A percentile compares a stretch with the other conserved stretches of the same genome.
These are phyloP conservation scores for Phaeotremella fagi DNA, from an alignment of 768 basidiomycete genomes.

Conservation along the genomic window DNA sequence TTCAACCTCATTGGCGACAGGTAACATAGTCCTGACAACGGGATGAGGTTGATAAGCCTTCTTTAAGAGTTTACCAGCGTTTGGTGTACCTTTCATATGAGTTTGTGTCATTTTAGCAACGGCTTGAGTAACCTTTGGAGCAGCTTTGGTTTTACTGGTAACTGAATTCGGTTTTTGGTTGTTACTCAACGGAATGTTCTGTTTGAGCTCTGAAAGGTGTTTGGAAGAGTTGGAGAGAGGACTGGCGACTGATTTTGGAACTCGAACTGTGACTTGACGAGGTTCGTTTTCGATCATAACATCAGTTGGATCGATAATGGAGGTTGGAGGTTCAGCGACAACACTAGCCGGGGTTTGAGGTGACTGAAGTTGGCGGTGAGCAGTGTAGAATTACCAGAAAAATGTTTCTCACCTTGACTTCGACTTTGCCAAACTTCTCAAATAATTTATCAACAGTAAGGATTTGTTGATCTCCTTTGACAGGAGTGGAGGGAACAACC, in stretches of 20 bases:
- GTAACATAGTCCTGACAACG: too few species aligned
- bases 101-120: not conserved
- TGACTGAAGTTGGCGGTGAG: conserved; percentile 6
- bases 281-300: too few species aligned
- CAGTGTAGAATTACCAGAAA: not conserved
- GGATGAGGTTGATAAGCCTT: not conserved
- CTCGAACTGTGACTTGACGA: too few species aligned
- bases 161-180: too few species aligned
- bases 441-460: conserved; percentile 34
- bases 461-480: not conserved
- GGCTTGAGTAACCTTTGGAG: conserved; percentile 1
- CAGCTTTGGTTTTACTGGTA: conserved; percentile 8
- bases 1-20: too few species aligned
- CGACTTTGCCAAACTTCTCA: conserved; percentile 21
- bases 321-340: too few species aligned
- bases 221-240: too few species aligned
- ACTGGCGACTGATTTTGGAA: too few species aligned
- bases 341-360: not conserved
- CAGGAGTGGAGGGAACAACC: not conserved
- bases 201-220: not conserved
- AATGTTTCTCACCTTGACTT: conserved; percentile 2
- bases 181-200: too few species aligned
- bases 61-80: conserved; percentile 32
- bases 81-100: conserved; percentile 29
- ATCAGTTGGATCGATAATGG: too few species aligned